Evolutionary conservation across 2,329 filamentous ascomycete species (phyloP), one percentile per base, ranked within the genome.

Genomic region (Colletotrichum agaves): DNA sequence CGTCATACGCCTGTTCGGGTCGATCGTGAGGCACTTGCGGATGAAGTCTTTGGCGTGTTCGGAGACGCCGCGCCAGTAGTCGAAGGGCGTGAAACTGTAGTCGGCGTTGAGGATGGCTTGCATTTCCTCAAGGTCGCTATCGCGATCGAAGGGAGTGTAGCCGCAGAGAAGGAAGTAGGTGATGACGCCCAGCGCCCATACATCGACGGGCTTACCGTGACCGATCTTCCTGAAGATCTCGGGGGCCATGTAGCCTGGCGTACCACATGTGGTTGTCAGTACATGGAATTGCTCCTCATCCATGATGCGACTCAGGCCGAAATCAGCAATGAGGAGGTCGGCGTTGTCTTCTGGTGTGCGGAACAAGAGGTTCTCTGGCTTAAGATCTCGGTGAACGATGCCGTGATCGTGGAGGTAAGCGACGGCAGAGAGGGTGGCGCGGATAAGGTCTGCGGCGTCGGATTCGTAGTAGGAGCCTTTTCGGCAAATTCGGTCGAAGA

Each of bases 171-270:
- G 85, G 83, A 99, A 99, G 83, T 98, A 99, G 35, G 96, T 98
- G 76, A 99, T 99, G 47, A 99, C 96, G 52, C 96, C 96, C 70
- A 98, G 93, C 41, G 96, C 96, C 96, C 96, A 99, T 71, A 99
- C 91, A 78, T 99, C 96, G 60, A 99, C 96, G 73, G 96, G 94
- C 81, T 98, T 99, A 71, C 96, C 96, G 78, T 99, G 96, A 27
- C 96, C 96, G 7, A 92, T 94, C 85, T 99, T 99, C 80, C 97
- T 97, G 83, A 99, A 99, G 75, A 99, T 99, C 79, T 99, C 96
- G 21, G 96, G 96, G 2, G 96, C 96, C 96, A 99, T 99, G 81
- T 99, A 99, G 55, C 96, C 96, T 3, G 96, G 96, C 1, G 96
- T 99, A 67, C 96, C 96, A 78, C 96, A 99, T 1, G 96, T 99